These are phyloP conservation scores for Pseudonectria foliicola DNA, from an alignment of 2,329 filamentous ascomycete species.

Conservation along the genomic window DNA sequence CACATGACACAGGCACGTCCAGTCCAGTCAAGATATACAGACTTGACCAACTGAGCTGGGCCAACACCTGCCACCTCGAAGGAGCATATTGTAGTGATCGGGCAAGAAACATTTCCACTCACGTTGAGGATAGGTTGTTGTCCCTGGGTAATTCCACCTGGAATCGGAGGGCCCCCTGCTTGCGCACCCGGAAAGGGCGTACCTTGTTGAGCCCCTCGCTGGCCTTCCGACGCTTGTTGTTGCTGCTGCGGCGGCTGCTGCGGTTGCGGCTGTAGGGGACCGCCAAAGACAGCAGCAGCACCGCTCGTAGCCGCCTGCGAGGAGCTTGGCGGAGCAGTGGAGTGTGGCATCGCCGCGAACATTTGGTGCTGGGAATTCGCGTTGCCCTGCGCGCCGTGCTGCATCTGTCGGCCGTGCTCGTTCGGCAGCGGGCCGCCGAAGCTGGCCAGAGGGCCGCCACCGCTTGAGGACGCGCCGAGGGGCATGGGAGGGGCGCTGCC, in stretches of 20 bases:
- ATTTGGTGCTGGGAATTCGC: constrained; percentile 45
- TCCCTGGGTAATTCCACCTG: constrained; percentile 33
- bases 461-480: constrained; percentile 44
- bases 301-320: constrained; percentile 53
- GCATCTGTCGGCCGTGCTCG: constrained; percentile 44
- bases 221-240: constrained; percentile 45
- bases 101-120: constrained; percentile 24
- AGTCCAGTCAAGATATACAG: too few species aligned
- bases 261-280: constrained; percentile 47
- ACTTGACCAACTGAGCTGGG: too few species aligned
- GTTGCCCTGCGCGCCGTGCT: constrained; percentile 43
- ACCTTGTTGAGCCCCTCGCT: constrained; percentile 39
- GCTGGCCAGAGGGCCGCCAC: constrained; percentile 34
- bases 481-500: constrained; percentile 47
- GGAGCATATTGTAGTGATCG: too few species aligned
- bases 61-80: neutral
- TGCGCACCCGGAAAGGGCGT: constrained; percentile 43
- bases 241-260: too few species aligned
- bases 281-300: constrained; percentile 60
- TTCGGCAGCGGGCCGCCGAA: constrained; percentile 50
- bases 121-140: constrained; percentile 45
- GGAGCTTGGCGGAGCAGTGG: constrained; percentile 41
- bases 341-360: constrained; percentile 48
- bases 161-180: constrained; percentile 30
- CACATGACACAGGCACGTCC: too few species aligned